Evolutionary conservation across 192 early-diverging fungal species (phyloP).

Genomic region (Kickxella alabastrina): DNA sequence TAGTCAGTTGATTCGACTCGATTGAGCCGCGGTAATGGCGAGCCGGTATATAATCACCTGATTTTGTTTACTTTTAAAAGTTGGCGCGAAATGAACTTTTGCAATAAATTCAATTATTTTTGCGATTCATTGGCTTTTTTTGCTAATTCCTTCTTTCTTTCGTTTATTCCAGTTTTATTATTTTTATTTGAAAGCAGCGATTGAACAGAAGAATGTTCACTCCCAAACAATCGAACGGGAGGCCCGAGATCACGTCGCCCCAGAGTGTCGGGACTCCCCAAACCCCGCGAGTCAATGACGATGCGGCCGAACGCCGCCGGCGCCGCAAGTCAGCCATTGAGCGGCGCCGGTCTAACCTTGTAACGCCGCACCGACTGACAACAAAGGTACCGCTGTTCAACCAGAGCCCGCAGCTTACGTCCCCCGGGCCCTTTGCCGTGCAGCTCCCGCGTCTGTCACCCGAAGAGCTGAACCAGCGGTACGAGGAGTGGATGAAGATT

Average conservation of each 20-base stretch:
- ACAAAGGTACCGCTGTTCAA: constrained; percentile 30
- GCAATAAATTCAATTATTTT: too few relatives aligned
- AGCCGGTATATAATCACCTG: too few relatives aligned
- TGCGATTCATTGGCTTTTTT: too few relatives aligned
- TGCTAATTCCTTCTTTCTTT: background rate
- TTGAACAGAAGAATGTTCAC: too few relatives aligned
- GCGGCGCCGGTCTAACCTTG: constrained; percentile 41
- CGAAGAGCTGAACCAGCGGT: constrained; percentile 60
- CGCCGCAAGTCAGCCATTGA: constrained; percentile 52
- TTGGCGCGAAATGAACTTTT: too few relatives aligned
- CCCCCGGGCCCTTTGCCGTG: constrained; percentile 41
- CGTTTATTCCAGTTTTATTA: background rate
- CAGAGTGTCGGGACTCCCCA: constrained; percentile 29
- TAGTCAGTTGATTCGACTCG: too few relatives aligned
- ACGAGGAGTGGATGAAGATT: constrained; percentile 98
- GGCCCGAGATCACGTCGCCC: constrained; percentile 25
- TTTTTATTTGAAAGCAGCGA: too few relatives aligned
- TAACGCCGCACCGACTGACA: constrained; percentile 38
- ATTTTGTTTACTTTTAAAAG: too few relatives aligned
- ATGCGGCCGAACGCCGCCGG: constrained; percentile 49
- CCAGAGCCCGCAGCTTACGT: constrained; percentile 32
- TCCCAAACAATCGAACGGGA: constrained; percentile 10
- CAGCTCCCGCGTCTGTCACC: constrained; percentile 48
- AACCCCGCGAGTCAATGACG: constrained; percentile 50
- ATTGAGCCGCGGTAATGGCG: too few relatives aligned